Conservation (phyloP, 2,329 filamentous ascomycete species). For the Aplosporella prunicola region DNA sequence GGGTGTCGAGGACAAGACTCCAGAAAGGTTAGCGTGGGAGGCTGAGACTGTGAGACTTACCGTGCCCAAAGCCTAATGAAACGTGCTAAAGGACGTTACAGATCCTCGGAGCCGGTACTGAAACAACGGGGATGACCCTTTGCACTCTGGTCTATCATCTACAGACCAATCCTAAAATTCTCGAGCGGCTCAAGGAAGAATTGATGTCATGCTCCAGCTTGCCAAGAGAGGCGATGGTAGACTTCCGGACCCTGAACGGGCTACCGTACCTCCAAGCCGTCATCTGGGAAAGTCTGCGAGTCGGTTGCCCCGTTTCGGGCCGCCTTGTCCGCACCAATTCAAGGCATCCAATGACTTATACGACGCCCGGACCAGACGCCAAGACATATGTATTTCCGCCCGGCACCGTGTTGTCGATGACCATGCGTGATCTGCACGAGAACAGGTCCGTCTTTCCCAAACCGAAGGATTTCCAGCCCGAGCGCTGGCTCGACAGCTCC, state of each 20-base stretch:
- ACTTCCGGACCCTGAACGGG: slow-evolving; percentile 9
- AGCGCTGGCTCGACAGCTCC: slow-evolving; percentile 13
- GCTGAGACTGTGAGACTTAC: too few species aligned
- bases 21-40: too few species aligned
- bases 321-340: slow-evolving; percentile 14
- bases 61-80: too few species aligned
- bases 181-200: slow-evolving; percentile 25
- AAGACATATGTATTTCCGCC: slow-evolving; percentile 14
- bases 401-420: slow-evolving; percentile 13
- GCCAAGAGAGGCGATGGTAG: neutral
- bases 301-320: slow-evolving; percentile 11
- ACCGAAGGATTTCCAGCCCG: slow-evolving; percentile 13
- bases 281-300: slow-evolving; percentile 15
- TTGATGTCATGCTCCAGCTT: slow-evolving; percentile 14
- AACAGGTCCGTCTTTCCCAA: slow-evolving; percentile 13
- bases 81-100: neutral
- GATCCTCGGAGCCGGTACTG: slow-evolving; percentile 28
- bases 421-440: slow-evolving; percentile 11
- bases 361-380: neutral
- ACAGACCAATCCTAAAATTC: slow-evolving; percentile 22
- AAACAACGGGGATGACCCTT: slow-evolving; percentile 28
- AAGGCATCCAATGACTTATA: slow-evolving; percentile 11
- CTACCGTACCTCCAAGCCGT: slow-evolving; percentile 15
- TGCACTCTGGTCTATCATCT: slow-evolving; percentile 28
- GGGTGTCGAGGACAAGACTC: too few species aligned